Percentiles rank a stretch among this genome's conserved stretches.
Conservation (phyloP, 208 protist species). For the Kentomonas sorsogonicus region DNA sequence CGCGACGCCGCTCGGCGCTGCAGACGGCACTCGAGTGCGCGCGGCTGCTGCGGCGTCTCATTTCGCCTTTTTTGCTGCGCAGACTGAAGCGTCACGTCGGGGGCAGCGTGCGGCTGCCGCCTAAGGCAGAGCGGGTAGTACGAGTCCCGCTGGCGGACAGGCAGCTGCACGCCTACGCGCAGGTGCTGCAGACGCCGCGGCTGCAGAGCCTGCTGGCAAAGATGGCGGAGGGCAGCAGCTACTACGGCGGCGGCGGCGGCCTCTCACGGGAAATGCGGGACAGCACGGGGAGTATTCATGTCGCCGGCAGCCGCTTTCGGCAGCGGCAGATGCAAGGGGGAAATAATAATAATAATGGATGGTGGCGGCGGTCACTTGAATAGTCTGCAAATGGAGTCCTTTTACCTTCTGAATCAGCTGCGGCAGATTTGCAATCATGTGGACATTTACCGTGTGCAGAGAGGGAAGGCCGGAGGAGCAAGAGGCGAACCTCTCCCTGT, state of each 20-base stretch:
- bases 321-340: not conserved
- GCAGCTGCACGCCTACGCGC: constrained; percentile 90
- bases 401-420: constrained; percentile 59
- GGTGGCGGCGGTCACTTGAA: constrained; percentile 9
- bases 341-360: not conserved
- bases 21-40: constrained; percentile 94
- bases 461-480: constrained; percentile 29
- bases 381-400: constrained; percentile 48
- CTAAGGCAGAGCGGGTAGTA: constrained; percentile 96
- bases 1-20: constrained; percentile 81
- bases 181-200: constrained; percentile 74
- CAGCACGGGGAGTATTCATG: constrained; percentile 46
- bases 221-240: constrained; percentile 28
- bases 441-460: constrained; percentile 52
- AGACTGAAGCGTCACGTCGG: constrained; percentile 95
- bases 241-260: constrained; percentile 19
- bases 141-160: constrained; percentile 92
- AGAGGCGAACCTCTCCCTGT: constrained; percentile 7
- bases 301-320: constrained; percentile 44
- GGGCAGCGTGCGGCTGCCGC: constrained; percentile 80
- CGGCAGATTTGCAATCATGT: constrained; percentile 83
- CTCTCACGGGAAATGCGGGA: constrained; percentile 62
- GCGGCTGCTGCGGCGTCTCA: constrained; percentile 86
- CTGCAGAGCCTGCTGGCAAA: constrained; percentile 61
- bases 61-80: constrained; percentile 95